phyloP scores from a whole-genome alignment of 257 asterid species.

The Solanum chaucha region DNA sequence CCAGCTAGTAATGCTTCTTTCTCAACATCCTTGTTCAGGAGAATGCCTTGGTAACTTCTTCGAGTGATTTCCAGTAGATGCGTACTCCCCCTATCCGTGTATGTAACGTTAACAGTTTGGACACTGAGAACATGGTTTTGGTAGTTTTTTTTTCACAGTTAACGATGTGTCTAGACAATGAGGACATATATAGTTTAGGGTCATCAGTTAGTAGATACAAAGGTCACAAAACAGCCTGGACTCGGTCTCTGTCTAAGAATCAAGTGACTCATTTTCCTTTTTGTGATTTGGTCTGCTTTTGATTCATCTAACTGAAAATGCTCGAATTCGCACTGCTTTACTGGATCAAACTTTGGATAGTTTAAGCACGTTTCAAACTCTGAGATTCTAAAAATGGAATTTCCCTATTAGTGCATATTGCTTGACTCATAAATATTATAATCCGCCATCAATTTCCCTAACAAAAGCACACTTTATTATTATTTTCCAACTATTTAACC shows the following conservation, averaged over 20 bases:
- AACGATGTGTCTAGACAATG: neutral
- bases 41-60: slow-evolving; percentile 1
- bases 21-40: neutral
- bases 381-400: neutral
- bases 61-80: neutral
- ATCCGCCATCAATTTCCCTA: neutral
- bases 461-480: neutral
- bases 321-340: neutral
- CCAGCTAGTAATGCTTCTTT: neutral
- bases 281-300: neutral
- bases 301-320: neutral
- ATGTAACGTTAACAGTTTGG: slow-evolving; percentile 8
- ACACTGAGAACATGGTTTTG: neutral
- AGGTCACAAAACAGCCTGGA: neutral
- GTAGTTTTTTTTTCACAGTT: neutral
- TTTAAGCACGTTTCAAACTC: neutral
- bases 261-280: neutral
- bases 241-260: neutral
- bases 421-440: neutral
- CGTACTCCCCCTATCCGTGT: neutral
- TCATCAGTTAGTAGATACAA: neutral
- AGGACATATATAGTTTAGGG: neutral
- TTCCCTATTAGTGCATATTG: neutral
- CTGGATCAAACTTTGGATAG: neutral
- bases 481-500: neutral